Base-by-base conservation (phyloP, 2,329 filamentous ascomycete species). In the Waltergamsia citrina region DNA sequence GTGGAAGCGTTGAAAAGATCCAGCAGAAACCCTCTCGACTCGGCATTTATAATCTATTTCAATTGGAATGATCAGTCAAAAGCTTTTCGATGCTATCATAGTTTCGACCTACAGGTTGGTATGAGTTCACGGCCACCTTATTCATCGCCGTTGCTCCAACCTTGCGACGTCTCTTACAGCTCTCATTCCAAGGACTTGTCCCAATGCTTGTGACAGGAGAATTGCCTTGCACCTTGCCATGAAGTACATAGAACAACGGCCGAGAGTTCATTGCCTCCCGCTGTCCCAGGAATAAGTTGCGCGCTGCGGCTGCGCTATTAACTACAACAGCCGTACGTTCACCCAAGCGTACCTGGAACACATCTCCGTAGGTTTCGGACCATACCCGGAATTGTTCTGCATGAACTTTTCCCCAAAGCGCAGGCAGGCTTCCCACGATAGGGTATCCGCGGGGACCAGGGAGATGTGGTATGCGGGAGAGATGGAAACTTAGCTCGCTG, bases 31-130 rank as follows among this genome's bases (percentile, higher is more conserved):
- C 47, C 51, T 27, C 74, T 32, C 63, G 71, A 67, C 46, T 81
- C 78, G n/a, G n/a, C n/a, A n/a, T n/a, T n/a, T n/a, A n/a, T n/a
- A n/a, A n/a, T n/a, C n/a, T n/a, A n/a, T n/a, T n/a, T n/a, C n/a
- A n/a, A n/a, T n/a, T n/a, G n/a, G n/a, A n/a, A n/a, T n/a, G n/a
- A n/a, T n/a, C n/a, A n/a, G n/a, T n/a, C n/a, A n/a, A n/a, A 19
- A 79, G 68, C 42, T 81, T 76, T 41, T 81, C 72, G 43, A 79
- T 77, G 0, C 77, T 77, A 64, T 78, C 77, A 48, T 81, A 81
- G 3, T 69, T 76, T 44, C 79, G 73, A 6, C n/a, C n/a, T n/a
- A n/a, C n/a, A n/a, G n/a, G n/a, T n/a, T n/a, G n/a, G n/a, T n/a
- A n/a, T n/a, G n/a, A n/a, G n/a, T n/a, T n/a, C n/a, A 78, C 72